phyloP scores from a whole-genome alignment of 2,329 filamentous ascomycete genomes.

The Hypoxylon sp. region DNA sequence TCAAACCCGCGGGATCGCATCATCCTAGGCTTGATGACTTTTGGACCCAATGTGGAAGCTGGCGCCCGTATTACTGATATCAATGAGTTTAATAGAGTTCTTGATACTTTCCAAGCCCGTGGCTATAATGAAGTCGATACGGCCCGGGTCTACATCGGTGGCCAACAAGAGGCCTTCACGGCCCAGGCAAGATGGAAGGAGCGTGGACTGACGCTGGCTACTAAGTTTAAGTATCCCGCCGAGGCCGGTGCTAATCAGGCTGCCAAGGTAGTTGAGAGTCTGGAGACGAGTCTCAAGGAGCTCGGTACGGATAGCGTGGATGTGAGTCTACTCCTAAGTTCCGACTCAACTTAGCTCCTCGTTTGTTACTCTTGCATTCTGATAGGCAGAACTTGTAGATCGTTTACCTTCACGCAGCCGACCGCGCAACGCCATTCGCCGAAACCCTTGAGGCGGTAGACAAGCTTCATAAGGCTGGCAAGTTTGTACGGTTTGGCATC shows the following conservation, averaged over 20 bases:
- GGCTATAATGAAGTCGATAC: slow-evolving; percentile 92
- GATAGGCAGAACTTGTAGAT: slow-evolving; percentile 61
- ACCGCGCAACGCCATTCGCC: slow-evolving; percentile 79
- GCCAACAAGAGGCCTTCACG: slow-evolving; percentile 84
- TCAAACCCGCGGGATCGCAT: slow-evolving; percentile 72
- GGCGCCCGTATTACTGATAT: slow-evolving; percentile 80
- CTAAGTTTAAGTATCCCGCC: slow-evolving; percentile 78
- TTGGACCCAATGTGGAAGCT: slow-evolving; percentile 73
- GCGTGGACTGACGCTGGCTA: slow-evolving; percentile 82
- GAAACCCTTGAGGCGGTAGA: slow-evolving; percentile 85
- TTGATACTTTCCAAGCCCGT: slow-evolving; percentile 82
- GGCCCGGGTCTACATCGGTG: slow-evolving; percentile 79
- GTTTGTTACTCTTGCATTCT: slow-evolving; percentile 10
- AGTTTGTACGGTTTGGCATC: slow-evolving; percentile 84
- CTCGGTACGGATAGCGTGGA: slow-evolving; percentile 81
- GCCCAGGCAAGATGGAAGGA: slow-evolving; percentile 82
- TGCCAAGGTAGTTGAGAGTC: slow-evolving; percentile 73
- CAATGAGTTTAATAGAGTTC: slow-evolving; percentile 77
- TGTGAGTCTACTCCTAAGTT: slow-evolving; percentile 56
- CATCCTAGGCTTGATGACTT: slow-evolving; percentile 90
- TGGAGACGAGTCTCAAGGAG: slow-evolving; percentile 79
- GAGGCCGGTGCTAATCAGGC: slow-evolving; percentile 73
- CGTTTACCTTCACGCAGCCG: slow-evolving; percentile 81
- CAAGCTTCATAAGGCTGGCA: slow-evolving; percentile 86
- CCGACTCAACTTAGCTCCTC: background rate